Conservation (phyloP, 768 basidiomycete genomes). For the Lentinula sp. region DNA sequence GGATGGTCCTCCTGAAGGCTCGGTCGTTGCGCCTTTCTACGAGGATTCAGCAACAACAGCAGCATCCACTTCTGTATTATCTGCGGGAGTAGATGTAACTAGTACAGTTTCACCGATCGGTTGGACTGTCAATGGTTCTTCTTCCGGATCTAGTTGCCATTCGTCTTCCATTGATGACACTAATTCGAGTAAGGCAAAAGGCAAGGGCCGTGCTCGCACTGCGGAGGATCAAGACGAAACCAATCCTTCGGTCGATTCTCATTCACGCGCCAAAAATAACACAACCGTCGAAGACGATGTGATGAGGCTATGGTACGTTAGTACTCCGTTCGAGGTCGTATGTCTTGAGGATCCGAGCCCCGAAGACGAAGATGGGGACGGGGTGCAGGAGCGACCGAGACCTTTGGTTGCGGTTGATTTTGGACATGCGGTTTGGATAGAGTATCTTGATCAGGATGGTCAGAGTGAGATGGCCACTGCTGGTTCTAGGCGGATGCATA, state of each 20-base stretch:
- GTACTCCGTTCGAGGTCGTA: conserved; percentile 66
- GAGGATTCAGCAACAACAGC: not conserved
- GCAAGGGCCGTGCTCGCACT: conserved; percentile 9
- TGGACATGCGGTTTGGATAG: conserved; percentile 83
- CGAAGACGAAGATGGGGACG: conserved; percentile 36
- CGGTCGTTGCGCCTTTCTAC: not conserved
- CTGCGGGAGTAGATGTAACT: not conserved
- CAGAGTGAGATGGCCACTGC: conserved; percentile 15
- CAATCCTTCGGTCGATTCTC: not conserved
- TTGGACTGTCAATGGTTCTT: not conserved
- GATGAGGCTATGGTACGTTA: conserved; percentile 69
- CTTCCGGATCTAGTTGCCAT: too few species aligned
- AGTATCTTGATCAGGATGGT: conserved; percentile 34
- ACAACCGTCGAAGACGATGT: conserved; percentile 23
- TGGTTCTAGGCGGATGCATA: not conserved
- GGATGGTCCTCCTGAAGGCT: conserved; percentile 4
- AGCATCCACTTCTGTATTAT: not conserved
- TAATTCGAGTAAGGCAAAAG: conserved; percentile 9
- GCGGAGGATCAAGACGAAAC: not conserved
- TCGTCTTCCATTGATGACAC: not conserved
- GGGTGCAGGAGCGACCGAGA: conserved; percentile 42
- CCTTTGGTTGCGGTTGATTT: conserved; percentile 83
- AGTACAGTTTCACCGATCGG: not conserved
- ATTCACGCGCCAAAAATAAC: too few species aligned
- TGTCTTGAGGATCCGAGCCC: conserved; percentile 46